Evolutionary conservation across 331 rosid genomes (phyloP).

Genomic region (Phaseolus coccineus): DNA sequence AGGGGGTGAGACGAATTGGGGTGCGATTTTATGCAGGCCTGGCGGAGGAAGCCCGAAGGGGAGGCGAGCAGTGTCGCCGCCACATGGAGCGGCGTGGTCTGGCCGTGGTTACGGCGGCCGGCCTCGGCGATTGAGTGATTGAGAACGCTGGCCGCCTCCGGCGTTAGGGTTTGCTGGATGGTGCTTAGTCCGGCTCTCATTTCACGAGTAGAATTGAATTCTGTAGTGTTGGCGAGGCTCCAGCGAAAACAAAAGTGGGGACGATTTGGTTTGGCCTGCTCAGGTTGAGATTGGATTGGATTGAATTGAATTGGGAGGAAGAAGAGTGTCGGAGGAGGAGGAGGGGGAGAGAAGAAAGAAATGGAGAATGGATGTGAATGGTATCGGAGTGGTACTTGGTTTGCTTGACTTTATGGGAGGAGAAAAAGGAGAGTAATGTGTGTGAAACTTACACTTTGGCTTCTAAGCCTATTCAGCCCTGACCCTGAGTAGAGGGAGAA

Average conservation of each 20-base stretch:
- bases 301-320: not conserved
- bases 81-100: constrained; percentile 95
- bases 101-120: constrained; percentile 88
- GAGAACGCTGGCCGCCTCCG: constrained; percentile 90
- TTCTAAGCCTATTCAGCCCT: constrained; percentile 23
- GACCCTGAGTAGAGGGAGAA: constrained; percentile 35
- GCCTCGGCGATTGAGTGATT: constrained; percentile 89
- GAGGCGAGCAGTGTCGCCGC: constrained; percentile 85
- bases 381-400: constrained; percentile 37
- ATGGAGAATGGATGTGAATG: constrained; percentile 22
- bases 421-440: constrained; percentile 28
- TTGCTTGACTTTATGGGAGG: constrained; percentile 47
- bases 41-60: constrained; percentile 80
- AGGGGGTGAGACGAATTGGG: constrained; percentile 96
- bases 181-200: constrained; percentile 94
- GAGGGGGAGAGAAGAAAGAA: not conserved
- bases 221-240: not conserved
- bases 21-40: constrained; percentile 92
- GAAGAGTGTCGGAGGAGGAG: not conserved
- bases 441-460: constrained; percentile 50
- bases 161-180: constrained; percentile 94
- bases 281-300: not conserved
- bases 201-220: constrained; percentile 43
- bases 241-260: not conserved
- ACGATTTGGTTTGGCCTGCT: not conserved